Conservation (phyloP, 2,329 filamentous ascomycete genomes). For the Colletotrichum plurivorum region DNA sequence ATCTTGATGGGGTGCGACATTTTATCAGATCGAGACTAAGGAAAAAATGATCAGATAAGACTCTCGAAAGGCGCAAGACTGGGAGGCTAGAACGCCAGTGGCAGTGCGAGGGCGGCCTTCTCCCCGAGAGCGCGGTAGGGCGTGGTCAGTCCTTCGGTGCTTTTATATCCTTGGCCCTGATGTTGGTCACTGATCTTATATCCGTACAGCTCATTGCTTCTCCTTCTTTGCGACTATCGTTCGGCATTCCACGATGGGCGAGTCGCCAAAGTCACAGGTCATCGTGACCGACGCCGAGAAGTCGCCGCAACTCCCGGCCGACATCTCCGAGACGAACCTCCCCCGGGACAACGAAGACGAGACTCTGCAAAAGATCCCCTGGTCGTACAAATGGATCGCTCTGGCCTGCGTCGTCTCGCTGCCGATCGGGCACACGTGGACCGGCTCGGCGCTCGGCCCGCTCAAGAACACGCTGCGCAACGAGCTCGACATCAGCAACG, state of each 20-base stretch:
- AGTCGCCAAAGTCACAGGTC: not conserved
- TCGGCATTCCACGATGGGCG: not conserved
- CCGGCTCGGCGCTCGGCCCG: conserved; percentile 42
- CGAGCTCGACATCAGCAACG: conserved; percentile 44
- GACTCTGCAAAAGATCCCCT: conserved; percentile 31
- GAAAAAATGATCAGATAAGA: not conserved
- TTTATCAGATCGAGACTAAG: not conserved
- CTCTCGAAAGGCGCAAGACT: not conserved
- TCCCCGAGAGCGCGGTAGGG: not conserved
- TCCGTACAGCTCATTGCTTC: not conserved
- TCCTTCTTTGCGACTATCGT: not conserved
- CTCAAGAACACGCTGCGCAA: conserved; percentile 45
- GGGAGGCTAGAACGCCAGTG: too few species aligned
- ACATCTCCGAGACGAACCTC: not conserved
- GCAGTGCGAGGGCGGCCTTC: not conserved
- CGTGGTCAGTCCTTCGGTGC: not conserved
- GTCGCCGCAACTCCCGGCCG: not conserved
- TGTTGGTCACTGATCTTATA: not conserved
- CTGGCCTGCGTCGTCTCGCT: conserved; percentile 43
- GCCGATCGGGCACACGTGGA: conserved; percentile 45
- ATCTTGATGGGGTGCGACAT: not conserved
- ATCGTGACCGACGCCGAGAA: conserved; percentile 15
- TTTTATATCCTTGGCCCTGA: not conserved
- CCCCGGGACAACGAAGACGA: conserved; percentile 3
- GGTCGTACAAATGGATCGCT: conserved; percentile 45